Conservation (phyloP, 108 stramenopile species). For the Fistulifera solaris region DNA sequence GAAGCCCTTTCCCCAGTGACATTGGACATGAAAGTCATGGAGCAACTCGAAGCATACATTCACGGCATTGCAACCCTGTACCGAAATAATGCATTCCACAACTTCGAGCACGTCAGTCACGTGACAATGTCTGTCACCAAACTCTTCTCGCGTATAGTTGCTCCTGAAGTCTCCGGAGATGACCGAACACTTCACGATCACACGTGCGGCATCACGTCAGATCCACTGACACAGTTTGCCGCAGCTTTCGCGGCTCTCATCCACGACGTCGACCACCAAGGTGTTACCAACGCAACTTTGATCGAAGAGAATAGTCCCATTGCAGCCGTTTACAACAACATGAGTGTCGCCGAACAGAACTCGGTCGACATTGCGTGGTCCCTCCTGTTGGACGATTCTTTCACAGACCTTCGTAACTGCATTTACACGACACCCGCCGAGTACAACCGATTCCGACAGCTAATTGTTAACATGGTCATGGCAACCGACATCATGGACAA, state of each 20-base stretch:
- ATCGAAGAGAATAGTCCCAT: slow-evolving; percentile 29
- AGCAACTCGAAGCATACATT: slow-evolving; percentile 25
- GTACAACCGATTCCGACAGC: slow-evolving; percentile 37
- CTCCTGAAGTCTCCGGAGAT: slow-evolving; percentile 3
- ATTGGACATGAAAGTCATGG: slow-evolving; percentile 18
- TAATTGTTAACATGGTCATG: slow-evolving; percentile 34
- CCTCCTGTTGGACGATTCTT: slow-evolving; percentile 34
- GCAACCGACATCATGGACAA: slow-evolving; percentile 48
- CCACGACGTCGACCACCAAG: slow-evolving; percentile 55
- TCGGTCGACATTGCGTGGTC: slow-evolving; percentile 23
- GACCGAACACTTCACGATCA: slow-evolving; percentile 13
- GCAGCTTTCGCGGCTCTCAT: slow-evolving; percentile 42
- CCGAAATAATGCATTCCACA: slow-evolving; percentile 22
- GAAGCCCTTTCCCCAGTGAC: neutral
- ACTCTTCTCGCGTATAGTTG: slow-evolving; percentile 7
- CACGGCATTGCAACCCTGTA: slow-evolving; percentile 26
- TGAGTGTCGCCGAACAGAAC: slow-evolving; percentile 10
- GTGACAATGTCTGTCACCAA: slow-evolving; percentile 9
- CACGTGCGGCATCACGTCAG: slow-evolving; percentile 39
- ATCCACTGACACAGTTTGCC: slow-evolving; percentile 48
- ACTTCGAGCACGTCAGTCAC: slow-evolving; percentile 11
- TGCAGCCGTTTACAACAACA: slow-evolving; percentile 16
- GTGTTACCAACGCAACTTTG: slow-evolving; percentile 40
- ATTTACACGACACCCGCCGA: slow-evolving; percentile 27
- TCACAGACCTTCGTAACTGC: slow-evolving; percentile 16